Percentiles rank a stretch among this genome's conserved stretches.
Conservation (phyloP, 495 filamentous ascomycete species). For the Penicillium roqueforti region DNA sequence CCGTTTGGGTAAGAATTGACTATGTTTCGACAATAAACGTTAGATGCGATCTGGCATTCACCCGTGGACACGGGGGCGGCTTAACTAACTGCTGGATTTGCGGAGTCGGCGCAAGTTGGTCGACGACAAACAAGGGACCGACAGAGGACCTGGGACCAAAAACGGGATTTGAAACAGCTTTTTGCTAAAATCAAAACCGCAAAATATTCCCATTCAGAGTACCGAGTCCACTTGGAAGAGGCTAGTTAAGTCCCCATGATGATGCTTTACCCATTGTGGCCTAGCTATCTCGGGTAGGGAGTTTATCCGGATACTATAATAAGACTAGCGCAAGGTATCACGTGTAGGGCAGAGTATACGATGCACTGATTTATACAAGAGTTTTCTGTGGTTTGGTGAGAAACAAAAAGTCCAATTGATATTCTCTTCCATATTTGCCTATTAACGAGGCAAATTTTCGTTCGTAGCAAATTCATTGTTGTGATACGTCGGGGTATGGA, state of each 20-base stretch:
- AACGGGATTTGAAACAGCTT: neutral
- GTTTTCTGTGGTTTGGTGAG: neutral
- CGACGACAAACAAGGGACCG: constrained; percentile 3
- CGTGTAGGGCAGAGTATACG: constrained; percentile 2
- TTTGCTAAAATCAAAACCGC: constrained; percentile 1
- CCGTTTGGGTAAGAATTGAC: constrained; percentile 22
- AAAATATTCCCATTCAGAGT: constrained; percentile 7
- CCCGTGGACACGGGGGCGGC: constrained; percentile 17
- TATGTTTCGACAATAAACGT: constrained; percentile 13
- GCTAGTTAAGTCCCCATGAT: constrained; percentile 29
- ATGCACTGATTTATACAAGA: neutral
- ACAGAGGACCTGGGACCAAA: neutral
- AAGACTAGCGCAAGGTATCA: constrained; percentile 16
- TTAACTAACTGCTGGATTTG: constrained; percentile 15
- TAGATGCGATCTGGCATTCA: constrained; percentile 36
- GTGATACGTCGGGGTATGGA: neutral
- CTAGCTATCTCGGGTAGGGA: constrained; percentile 21
- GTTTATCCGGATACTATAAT: constrained; percentile 18
- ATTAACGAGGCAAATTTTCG: no score
- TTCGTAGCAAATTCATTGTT: neutral
- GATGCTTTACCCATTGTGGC: constrained; percentile 31
- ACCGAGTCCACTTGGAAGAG: constrained; percentile 16
- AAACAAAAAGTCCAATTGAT: neutral
- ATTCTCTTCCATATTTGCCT: no score
- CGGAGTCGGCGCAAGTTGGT: constrained; percentile 6